Evolutionary conservation across 805 yeast species (phyloP).

Genomic region (Groenewaldozyma tartarivorans): DNA sequence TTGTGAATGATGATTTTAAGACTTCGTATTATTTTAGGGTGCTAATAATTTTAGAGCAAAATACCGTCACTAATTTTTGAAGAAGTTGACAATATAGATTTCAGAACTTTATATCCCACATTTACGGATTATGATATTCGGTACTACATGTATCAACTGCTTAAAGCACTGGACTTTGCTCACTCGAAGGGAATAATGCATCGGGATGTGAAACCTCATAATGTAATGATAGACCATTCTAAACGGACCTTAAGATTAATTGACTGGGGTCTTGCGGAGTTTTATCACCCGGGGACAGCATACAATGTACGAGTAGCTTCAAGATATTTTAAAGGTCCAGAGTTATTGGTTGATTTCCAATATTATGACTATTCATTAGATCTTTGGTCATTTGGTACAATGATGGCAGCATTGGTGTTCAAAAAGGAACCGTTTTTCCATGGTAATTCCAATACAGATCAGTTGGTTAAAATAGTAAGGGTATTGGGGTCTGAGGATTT

Average conservation of each 20-base stretch:
- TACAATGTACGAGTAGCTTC: conserved; percentile 90
- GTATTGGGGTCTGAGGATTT: conserved; percentile 80
- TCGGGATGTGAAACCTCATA: conserved; percentile 89
- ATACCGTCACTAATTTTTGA: conserved; percentile 88
- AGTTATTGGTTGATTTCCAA: conserved; percentile 69
- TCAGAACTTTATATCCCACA: conserved; percentile 75
- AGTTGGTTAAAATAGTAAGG: conserved; percentile 79
- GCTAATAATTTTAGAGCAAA: conserved; percentile 26
- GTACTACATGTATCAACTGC: conserved; percentile 72
- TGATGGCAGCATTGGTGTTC: conserved; percentile 81
- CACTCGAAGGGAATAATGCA: conserved; percentile 95
- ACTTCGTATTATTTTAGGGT: background rate
- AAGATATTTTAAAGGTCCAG: conserved; percentile 88
- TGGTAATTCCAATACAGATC: conserved; percentile 86
- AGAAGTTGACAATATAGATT: conserved; percentile 75
- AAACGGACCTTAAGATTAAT: conserved; percentile 55
- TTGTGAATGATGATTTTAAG: background rate
- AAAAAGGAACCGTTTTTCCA: conserved; percentile 88
- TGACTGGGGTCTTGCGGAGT: conserved; percentile 95
- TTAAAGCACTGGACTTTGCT: conserved; percentile 75
- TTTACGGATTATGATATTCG: conserved; percentile 68
- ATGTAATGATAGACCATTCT: conserved; percentile 82
- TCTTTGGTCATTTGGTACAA: conserved; percentile 86
- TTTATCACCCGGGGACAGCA: conserved; percentile 81
- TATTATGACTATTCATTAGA: conserved; percentile 84